Evolutionary conservation across 331 rosid species (phyloP).

Genomic region (Spiraea crenata): DNA sequence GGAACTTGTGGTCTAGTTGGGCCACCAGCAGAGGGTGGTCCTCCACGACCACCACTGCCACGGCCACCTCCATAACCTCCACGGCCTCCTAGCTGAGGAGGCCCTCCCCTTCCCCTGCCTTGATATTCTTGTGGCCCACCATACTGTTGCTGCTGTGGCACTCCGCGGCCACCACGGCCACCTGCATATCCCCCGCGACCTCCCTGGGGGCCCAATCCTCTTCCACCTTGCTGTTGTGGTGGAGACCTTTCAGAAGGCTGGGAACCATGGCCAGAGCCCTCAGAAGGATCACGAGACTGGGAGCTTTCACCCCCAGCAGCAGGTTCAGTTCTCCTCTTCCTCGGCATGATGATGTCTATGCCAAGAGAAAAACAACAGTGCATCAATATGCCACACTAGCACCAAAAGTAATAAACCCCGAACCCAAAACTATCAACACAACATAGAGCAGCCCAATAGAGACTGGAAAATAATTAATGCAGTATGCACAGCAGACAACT

Average conservation of each 20-base stretch:
- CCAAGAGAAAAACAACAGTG: neutral
- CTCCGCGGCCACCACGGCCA: conserved; percentile 52
- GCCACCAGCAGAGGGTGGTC: conserved; percentile 61
- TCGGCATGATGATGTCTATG: conserved; percentile 63
- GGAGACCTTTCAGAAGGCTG: conserved; percentile 58
- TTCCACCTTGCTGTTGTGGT: conserved; percentile 78
- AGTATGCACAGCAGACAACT: neutral
- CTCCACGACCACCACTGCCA: conserved; percentile 48
- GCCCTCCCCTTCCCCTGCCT: conserved; percentile 83
- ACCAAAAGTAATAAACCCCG: neutral
- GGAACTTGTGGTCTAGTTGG: conserved; percentile 63
- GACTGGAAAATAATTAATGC: neutral
- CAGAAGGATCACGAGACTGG: conserved; percentile 39
- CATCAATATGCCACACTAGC: neutral
- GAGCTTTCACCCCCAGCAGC: conserved; percentile 65
- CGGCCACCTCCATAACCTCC: conserved; percentile 59
- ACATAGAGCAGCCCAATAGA: neutral
- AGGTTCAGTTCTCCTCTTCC: conserved; percentile 70
- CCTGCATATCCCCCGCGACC: conserved; percentile 62
- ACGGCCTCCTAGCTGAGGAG: conserved; percentile 71
- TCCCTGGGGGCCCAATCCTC: conserved; percentile 72
- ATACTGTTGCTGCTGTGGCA: conserved; percentile 62
- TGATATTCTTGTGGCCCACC: conserved; percentile 61
- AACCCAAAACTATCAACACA: neutral
- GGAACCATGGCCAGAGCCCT: conserved; percentile 41